A percentile compares a stretch with the other conserved stretches of the same genome.
phyloP scores from a whole-genome alignment of 2,329 filamentous ascomycete genomes.

The Alternaria alternata region DNA sequence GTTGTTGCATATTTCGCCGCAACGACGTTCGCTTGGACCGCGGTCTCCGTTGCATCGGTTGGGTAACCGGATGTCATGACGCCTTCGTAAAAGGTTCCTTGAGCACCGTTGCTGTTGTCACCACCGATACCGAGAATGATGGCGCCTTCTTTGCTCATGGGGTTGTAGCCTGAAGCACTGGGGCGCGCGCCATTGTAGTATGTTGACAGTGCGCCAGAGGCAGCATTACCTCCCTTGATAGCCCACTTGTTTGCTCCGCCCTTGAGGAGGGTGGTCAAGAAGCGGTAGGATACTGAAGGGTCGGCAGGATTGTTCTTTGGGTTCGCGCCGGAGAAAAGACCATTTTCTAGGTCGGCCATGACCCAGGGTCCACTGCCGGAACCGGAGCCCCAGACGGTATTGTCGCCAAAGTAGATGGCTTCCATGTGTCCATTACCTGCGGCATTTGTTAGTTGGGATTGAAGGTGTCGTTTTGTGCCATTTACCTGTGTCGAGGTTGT shows the following conservation, averaged over 20 bases:
- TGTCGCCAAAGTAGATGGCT: conserved; percentile 70
- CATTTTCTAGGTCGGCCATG: conserved; percentile 75
- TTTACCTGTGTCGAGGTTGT: conserved; percentile 53
- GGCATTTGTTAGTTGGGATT: not conserved
- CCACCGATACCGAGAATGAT: conserved; percentile 76
- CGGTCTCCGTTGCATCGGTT: conserved; percentile 64
- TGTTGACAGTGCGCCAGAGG: conserved; percentile 63
- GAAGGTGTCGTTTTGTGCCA: fast-evolving
- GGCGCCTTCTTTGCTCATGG: conserved; percentile 70
- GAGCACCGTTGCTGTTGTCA: conserved; percentile 67
- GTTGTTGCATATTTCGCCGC: conserved; percentile 64
- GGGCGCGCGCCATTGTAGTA: conserved; percentile 68
- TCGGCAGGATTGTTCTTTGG: conserved; percentile 59
- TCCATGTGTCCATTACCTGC: conserved; percentile 70
- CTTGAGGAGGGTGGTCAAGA: conserved; percentile 66
- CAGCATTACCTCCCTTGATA: conserved; percentile 65
- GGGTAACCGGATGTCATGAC: conserved; percentile 71
- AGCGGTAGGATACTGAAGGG: conserved; percentile 63
- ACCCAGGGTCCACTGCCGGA: conserved; percentile 69
- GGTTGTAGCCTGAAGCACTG: conserved; percentile 61
- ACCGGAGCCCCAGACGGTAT: conserved; percentile 64
- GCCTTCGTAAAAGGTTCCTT: conserved; percentile 72
- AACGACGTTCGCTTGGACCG: conserved; percentile 68
- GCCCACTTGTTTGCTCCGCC: conserved; percentile 66
- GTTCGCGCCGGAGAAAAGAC: conserved; percentile 66